Base-by-base conservation (phyloP, 257 asterid genomes). In the Coffea canephora region DNA sequence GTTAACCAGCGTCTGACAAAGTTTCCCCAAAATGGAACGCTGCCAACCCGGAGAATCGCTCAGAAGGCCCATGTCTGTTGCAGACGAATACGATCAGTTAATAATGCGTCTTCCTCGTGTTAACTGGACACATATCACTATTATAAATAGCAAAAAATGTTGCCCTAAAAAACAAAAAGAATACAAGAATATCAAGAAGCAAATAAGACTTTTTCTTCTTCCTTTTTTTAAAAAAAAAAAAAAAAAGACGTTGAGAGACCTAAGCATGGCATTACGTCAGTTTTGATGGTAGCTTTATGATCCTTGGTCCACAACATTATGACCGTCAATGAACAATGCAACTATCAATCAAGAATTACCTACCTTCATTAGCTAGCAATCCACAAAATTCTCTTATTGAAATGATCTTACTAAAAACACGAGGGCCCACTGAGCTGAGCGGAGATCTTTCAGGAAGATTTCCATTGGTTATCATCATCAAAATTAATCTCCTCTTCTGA, bases 381-480 rank as follows among this genome's bases (percentile, higher is more conserved):
- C 4, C n/a, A 23, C 52, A 70, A 55, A 69, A 25, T 34, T 57
- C 43, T 73, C 34, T 62, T 62, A 23, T 62, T 41, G 57, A 71
- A 31, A 49, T 54, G 65, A 80, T 76, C 41, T 75, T 55, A 71
- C 18, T 39, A 5, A 59, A 31, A 82, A 36, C 61, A 70, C 21
- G 36, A 69, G 73, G 82, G 48, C 72, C 71, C 46, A n/a, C 34
- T 23, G 19, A 64, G 46, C 72, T 74, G 50, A 48, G 71, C 73
- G 62, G 23, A 78, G 65, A 49, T 73, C 55, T n/a, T 8, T 78
- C 74, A 77, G 80, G 81, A 70, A 50, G 72, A 81, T 52, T 80
- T 84, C 84, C 86, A 82, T 66, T 79, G 77, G 73, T 75, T 71
- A 78, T 80, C 87, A 80, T 78, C 84, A 74, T 83, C 86, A 75